Conservation (phyloP, 1,284 basidiomycete species). For the Mrakiaceae sp. region DNA sequence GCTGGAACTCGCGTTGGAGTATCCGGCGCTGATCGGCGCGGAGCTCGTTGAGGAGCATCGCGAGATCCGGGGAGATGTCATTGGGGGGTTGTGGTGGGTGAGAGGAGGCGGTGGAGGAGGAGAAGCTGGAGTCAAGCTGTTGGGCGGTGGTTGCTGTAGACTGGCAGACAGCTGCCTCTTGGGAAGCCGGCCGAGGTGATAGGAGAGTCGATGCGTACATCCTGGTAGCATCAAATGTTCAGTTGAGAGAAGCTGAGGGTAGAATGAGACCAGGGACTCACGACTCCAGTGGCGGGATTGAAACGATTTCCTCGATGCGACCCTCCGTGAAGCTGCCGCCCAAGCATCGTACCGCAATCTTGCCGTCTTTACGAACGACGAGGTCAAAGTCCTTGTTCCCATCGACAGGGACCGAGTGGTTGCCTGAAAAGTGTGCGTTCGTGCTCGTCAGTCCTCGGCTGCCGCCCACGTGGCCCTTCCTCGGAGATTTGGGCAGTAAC, state of each 20-base stretch:
- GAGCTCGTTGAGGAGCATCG: constrained; percentile 12
- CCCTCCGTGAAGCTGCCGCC: constrained; percentile 8
- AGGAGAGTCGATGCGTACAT: too few relatives aligned
- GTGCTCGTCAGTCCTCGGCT: background rate
- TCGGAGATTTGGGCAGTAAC: too few relatives aligned
- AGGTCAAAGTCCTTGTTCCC: constrained; percentile 18
- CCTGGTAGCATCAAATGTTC: too few relatives aligned
- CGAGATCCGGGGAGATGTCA: constrained; percentile 14
- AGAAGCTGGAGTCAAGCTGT: background rate
- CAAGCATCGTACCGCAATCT: constrained; percentile 3
- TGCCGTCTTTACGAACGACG: constrained; percentile 5
- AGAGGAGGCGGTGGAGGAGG: background rate
- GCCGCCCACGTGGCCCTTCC: background rate
- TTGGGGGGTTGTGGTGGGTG: background rate
- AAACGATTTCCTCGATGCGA: constrained; percentile 2
- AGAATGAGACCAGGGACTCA: background rate
- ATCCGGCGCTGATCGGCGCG: constrained; percentile 12
- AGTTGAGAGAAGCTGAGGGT: too few relatives aligned
- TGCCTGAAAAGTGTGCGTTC: background rate
- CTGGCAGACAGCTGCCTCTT: background rate
- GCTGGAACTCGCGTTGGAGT: constrained; percentile 12
- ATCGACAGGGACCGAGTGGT: constrained; percentile 5
- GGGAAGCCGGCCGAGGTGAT: too few relatives aligned
- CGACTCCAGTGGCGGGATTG: constrained; percentile 1
- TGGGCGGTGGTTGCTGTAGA: background rate